phyloP scores from a whole-genome alignment of 257 asterid species.

The Petunia axillaris region DNA sequence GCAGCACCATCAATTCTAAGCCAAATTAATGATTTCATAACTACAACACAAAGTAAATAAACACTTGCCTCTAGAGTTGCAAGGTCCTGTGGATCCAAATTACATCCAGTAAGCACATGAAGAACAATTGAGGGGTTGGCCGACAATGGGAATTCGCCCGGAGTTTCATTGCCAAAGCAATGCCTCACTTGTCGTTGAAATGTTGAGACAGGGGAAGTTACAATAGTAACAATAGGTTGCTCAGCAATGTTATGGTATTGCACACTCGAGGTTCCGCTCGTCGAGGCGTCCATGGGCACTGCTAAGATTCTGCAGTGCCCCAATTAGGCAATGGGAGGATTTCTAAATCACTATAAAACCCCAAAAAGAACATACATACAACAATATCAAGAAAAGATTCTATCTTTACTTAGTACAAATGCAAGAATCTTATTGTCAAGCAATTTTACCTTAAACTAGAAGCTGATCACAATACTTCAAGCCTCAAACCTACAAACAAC shows the following conservation, averaged over 20 bases:
- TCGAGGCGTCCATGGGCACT: slow-evolving; percentile 98
- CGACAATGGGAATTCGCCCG: slow-evolving; percentile 97
- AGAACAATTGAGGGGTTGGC: slow-evolving; percentile 94
- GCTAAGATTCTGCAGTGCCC: slow-evolving; percentile 68
- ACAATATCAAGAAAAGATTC: neutral
- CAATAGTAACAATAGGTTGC: slow-evolving; percentile 59
- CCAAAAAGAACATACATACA: slow-evolving; percentile 27
- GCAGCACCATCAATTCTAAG: slow-evolving; percentile 72
- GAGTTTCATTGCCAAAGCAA: slow-evolving; percentile 76
- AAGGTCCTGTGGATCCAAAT: slow-evolving; percentile 89
- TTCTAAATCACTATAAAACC: slow-evolving; percentile 38
- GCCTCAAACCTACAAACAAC: slow-evolving; percentile 55
- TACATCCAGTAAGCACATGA: slow-evolving; percentile 86
- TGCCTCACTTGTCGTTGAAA: slow-evolving; percentile 70
- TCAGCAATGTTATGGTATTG: slow-evolving; percentile 75
- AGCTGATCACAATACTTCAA: slow-evolving; percentile 45
- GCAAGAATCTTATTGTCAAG: slow-evolving; percentile 11
- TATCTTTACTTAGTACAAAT: neutral
- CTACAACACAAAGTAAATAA: slow-evolving; percentile 19
- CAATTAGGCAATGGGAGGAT: slow-evolving; percentile 34
- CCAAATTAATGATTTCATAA: slow-evolving; percentile 9
- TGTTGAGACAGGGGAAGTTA: slow-evolving; percentile 48
- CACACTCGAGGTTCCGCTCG: slow-evolving; percentile 74
- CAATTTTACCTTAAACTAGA: slow-evolving; percentile 38
- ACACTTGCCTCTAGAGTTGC: slow-evolving; percentile 96